Evolutionary conservation across 495 filamentous ascomycete genomes (phyloP), one percentile per base, ranked within the genome.

Genomic region (Penicillium paxilli): DNA sequence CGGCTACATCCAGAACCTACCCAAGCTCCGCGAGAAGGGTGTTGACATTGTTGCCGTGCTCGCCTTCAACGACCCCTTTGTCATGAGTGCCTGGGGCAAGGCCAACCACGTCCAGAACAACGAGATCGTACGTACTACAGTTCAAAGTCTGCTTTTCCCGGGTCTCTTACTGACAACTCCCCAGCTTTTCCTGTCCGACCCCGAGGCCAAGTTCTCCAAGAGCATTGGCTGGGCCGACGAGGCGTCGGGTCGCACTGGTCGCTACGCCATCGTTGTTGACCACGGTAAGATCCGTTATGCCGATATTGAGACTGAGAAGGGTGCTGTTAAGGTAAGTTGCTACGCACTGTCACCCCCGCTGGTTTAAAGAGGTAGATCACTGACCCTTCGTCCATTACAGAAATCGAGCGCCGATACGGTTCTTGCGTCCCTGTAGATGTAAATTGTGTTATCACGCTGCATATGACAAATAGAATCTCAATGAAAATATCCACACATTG

Each of bases 1-100:
- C 7, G 87, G 87, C 30, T 96, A 91, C 78, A 85, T 96, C 58
- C 64, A 81, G 72, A 87, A 90, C 57, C 73, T 89, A 17, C 63
- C 77, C n/a, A 70, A 85, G 54, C 75, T 96, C 67, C 86, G 85
- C 68, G 75, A 77, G 56, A 93, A 92, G 79, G 92, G 90, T 24
- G 90, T 96, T 20, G 89, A 96, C 69, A 66, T 90, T 46, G 83
- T 96, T 42, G 80, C 89, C 16, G 86, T 93, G 51, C 83, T 96
- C 61, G 89, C 91, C 19, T 90, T 75, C 77, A 96, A 98, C 60
- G 92, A 96, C 73, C 78, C 85, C 12, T 96, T 83, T 64, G 92
- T 98, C 50, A 96, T 96, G 90, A 85, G 83, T 58, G 92, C 92
- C 12, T 98, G 93, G 93, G 89, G 86, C 60, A 96, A 96, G 80